Percentiles rank a stretch among this genome's conserved stretches.
phyloP scores from a whole-genome alignment of 805 yeast species.

The Lipomyces sp. region DNA sequence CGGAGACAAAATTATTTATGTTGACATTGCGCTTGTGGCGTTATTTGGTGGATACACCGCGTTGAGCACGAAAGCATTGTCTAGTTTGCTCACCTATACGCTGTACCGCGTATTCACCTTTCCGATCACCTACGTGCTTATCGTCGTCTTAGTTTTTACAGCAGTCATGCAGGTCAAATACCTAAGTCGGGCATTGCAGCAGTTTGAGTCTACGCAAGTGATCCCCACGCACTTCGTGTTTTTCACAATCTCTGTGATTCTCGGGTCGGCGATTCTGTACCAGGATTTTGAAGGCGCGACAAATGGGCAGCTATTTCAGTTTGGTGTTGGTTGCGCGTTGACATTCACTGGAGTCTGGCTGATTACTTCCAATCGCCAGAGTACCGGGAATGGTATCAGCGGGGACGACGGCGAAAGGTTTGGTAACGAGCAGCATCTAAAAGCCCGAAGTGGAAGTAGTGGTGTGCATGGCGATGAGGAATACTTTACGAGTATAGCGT shows the following conservation, averaged over 20 bases:
- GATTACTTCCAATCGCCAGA: slow-evolving; percentile 33
- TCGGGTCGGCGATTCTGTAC: slow-evolving; percentile 45
- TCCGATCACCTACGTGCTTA: slow-evolving; percentile 38
- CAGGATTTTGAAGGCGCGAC: slow-evolving; percentile 41
- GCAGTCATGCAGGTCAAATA: slow-evolving; percentile 44
- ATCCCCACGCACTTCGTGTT: slow-evolving; percentile 51
- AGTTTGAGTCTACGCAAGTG: slow-evolving; percentile 46
- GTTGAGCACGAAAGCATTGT: slow-evolving; percentile 44
- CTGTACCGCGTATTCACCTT: slow-evolving; percentile 31
- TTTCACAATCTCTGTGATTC: slow-evolving; percentile 45
- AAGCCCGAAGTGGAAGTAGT: background rate
- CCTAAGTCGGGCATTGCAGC: slow-evolving; percentile 42
- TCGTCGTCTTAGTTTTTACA: slow-evolving; percentile 39
- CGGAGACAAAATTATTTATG: slow-evolving; percentile 32
- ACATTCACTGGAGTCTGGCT: slow-evolving; percentile 46
- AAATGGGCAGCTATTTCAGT: slow-evolving; percentile 30
- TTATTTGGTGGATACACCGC: slow-evolving; percentile 49
- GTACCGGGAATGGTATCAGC: background rate
- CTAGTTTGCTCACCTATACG: slow-evolving; percentile 35
- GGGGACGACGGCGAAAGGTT: background rate
- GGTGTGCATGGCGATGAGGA: slow-evolving; percentile 4
- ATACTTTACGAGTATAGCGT: slow-evolving; percentile 20
- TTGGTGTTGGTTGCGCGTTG: slow-evolving; percentile 40
- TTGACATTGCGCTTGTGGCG: slow-evolving; percentile 42
- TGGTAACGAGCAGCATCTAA: background rate